Conservation (phyloP, 179 eudicot species). For the Silene coronaria region DNA sequence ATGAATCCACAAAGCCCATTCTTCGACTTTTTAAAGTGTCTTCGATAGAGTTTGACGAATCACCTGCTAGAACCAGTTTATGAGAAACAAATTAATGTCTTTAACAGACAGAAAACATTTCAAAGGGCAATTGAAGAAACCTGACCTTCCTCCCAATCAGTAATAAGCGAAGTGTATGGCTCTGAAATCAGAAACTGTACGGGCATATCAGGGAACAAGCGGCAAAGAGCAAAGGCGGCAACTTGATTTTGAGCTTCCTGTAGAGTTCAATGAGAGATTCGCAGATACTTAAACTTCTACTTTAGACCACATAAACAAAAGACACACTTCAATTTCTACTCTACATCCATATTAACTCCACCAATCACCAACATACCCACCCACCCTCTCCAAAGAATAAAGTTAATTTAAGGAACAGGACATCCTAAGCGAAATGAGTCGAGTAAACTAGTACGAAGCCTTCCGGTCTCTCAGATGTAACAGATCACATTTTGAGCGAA, state of each 20-base stretch:
- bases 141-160: constrained; percentile 78
- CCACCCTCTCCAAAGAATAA: too few relatives aligned
- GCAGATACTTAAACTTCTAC: neutral
- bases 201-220: constrained; percentile 85
- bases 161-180: constrained; percentile 67
- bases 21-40: constrained; percentile 57
- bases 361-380: too few relatives aligned
- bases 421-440: too few relatives aligned
- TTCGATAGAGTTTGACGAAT: constrained; percentile 38
- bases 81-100: constrained; percentile 12
- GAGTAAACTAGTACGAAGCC: too few relatives aligned
- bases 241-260: constrained; percentile 97
- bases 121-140: constrained; percentile 5
- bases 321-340: too few relatives aligned
- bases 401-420: too few relatives aligned
- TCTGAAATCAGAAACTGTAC: constrained; percentile 59
- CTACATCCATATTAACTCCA: too few relatives aligned
- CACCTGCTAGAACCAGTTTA: constrained; percentile 41
- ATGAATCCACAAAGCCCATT: constrained; percentile 67
- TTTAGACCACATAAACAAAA: too few relatives aligned
- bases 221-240: constrained; percentile 78
- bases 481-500: too few relatives aligned
- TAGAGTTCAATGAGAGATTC: constrained; percentile 15
- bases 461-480: too few relatives aligned
- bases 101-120: constrained; percentile 1